phyloP scores from a whole-genome alignment of 495 filamentous ascomycete species.

The Letharia columbiana region DNA sequence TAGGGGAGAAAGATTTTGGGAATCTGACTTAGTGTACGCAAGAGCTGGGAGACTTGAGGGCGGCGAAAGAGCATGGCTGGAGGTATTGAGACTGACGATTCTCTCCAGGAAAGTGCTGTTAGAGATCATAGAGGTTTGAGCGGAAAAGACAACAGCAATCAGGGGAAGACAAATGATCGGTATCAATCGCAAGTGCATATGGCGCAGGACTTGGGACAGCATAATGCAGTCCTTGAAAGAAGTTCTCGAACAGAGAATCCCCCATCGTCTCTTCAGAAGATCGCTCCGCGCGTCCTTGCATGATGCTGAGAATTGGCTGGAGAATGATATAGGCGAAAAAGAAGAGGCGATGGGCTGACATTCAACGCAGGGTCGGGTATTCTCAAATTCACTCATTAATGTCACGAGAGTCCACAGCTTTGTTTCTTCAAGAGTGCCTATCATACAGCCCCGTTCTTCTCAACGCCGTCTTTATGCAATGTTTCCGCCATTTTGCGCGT shows the following conservation, averaged over 20 bases:
- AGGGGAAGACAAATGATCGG: neutral
- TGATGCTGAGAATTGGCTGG: neutral
- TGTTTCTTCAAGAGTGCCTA: neutral
- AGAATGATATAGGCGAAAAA: neutral
- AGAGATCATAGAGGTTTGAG: neutral
- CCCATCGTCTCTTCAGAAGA: neutral
- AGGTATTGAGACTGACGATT: neutral
- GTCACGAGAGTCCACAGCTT: neutral
- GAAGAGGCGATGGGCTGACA: neutral
- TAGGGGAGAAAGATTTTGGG: neutral
- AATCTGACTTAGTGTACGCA: neutral
- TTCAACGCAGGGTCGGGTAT: neutral
- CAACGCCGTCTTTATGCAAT: neutral
- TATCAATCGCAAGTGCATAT: neutral
- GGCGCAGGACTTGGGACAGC: neutral
- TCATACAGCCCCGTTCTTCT: neutral
- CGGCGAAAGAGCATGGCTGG: neutral
- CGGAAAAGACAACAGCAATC: neutral
- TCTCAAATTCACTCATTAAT: neutral
- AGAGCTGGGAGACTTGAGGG: neutral
- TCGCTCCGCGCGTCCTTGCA: neutral
- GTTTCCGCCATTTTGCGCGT: neutral
- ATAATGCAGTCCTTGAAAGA: neutral
- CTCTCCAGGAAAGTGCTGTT: neutral
- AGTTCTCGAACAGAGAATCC: neutral